Base-by-base conservation (phyloP, 2,329 filamentous ascomycete genomes). In the Dothideomycetidae sp. region DNA sequence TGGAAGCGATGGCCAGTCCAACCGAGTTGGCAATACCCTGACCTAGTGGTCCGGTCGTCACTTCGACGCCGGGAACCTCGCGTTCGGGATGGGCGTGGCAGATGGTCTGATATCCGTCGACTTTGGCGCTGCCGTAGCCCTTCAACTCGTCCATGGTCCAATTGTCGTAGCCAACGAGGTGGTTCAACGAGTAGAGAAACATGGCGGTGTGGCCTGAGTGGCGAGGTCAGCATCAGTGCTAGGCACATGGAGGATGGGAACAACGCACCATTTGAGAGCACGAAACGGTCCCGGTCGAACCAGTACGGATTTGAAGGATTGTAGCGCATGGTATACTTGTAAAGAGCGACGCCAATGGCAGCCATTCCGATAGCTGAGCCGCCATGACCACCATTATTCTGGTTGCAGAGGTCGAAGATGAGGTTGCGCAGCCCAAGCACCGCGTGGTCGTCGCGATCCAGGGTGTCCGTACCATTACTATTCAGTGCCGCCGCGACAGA, bases 21-120 rank as follows among this genome's bases (percentile, higher is more conserved):
- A 75, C 70, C 0, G 71, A 68, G 43, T 75, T 75, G 13, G 70
- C 67, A n/a, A 75, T 58, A 10, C 71, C 71, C 46, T 75, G 71
- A 0, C 71, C 71, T 0, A 75, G 55, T 3, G 71, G 71, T 0
- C 70, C 71, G 0, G 71, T 75, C 1, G 71, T 74, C 3, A 75
- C 67, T 52, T 75, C 69, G 38, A 74, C 62, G 5, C 68, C 69
- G 21, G 68, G 61, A 42, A 68, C 57, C 46, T 75, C 69, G 38
- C 73, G 72, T 50, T 75, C 69, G 0, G 70, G 70, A 47, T 67
- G 68, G 1, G 66, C 69, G 0, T 66, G 70, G 35, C 67, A 70
- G n/a, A 71, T 43, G 41, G 53, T 50, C 2, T 62, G 59, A 11
- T 16, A 12, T 18, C 43, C 43, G 23, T 37, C 42, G 16, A 36